These are phyloP conservation scores for Prosopis cineraria DNA, from an alignment of 306 rosid genomes.

Conservation along the genomic window DNA sequence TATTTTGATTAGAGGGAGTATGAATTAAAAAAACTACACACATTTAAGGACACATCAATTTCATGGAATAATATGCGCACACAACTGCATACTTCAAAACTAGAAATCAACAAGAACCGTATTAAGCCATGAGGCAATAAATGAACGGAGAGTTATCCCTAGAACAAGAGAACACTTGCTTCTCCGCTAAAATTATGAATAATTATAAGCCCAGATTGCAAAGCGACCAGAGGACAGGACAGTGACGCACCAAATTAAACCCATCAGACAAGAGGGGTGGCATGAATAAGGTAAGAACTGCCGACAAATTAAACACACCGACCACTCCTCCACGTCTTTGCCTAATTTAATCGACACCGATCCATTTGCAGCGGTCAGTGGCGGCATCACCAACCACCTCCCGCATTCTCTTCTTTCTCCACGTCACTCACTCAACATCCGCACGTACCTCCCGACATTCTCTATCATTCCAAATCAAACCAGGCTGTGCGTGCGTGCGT, in stretches of 20 bases:
- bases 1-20: too few relatives aligned
- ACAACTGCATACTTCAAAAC: too few relatives aligned
- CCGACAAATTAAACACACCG: neutral
- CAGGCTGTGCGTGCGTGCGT: too few relatives aligned
- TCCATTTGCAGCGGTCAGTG: neutral
- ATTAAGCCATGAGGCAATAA: too few relatives aligned
- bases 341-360: too few relatives aligned
- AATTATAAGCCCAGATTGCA: neutral
- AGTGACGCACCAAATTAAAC: neutral
- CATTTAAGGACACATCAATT: too few relatives aligned
- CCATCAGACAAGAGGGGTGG: neutral
- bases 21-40: neutral
- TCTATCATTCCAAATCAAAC: too few relatives aligned
- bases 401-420: neutral
- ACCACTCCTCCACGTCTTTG: neutral
- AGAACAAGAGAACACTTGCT: too few relatives aligned
- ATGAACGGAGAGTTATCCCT: too few relatives aligned
- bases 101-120: too few relatives aligned
- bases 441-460: neutral
- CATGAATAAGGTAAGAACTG: neutral
- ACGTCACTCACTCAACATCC: neutral
- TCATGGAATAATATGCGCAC: too few relatives aligned
- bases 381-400: neutral
- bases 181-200: neutral
- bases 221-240: neutral